Conservation (phyloP, 345 rosid species). For the Alliaria petiolata region DNA sequence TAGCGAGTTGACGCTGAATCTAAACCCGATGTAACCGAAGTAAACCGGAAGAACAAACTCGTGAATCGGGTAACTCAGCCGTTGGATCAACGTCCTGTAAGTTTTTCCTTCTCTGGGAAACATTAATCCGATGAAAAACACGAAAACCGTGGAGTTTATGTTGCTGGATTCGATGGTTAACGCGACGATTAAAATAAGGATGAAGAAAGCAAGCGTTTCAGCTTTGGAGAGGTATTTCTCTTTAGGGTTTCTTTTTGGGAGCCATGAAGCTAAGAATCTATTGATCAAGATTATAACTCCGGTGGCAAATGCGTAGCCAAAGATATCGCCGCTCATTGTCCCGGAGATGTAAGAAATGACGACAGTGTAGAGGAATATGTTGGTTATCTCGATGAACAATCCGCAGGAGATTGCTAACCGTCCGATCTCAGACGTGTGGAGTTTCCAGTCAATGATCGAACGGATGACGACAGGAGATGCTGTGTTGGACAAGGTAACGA, state of each 20-base stretch:
- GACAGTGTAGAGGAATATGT: slow-evolving; percentile 33
- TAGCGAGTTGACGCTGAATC: slow-evolving; percentile 35
- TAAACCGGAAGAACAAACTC: slow-evolving; percentile 78
- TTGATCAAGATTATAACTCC: slow-evolving; percentile 34
- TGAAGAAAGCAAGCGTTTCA: slow-evolving; percentile 45
- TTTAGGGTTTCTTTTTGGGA: slow-evolving; percentile 47
- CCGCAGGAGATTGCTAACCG: slow-evolving; percentile 55
- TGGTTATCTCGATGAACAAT: slow-evolving; percentile 54
- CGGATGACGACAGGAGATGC: slow-evolving; percentile 71
- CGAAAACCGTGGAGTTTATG: slow-evolving; percentile 40
- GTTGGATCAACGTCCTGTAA: slow-evolving; percentile 55
- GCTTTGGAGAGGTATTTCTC: slow-evolving; percentile 62
- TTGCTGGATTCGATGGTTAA: slow-evolving; percentile 41
- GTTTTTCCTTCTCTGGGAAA: slow-evolving; percentile 86
- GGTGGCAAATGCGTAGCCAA: slow-evolving; percentile 33
- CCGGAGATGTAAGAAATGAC: slow-evolving; percentile 22
- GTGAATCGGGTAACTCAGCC: slow-evolving; percentile 60
- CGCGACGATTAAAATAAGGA: slow-evolving; percentile 37
- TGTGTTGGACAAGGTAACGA: slow-evolving; percentile 52
- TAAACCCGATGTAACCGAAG: slow-evolving; percentile 79
- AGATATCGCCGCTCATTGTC: slow-evolving; percentile 20
- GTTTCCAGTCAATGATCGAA: slow-evolving; percentile 60
- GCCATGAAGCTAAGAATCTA: slow-evolving; percentile 54
- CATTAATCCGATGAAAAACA: slow-evolving; percentile 59
- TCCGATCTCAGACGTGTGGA: slow-evolving; percentile 63